Evolutionary conservation across 2,329 filamentous ascomycete species (phyloP).

Genomic region (Immersiporthe knoxdaviesiana): DNA sequence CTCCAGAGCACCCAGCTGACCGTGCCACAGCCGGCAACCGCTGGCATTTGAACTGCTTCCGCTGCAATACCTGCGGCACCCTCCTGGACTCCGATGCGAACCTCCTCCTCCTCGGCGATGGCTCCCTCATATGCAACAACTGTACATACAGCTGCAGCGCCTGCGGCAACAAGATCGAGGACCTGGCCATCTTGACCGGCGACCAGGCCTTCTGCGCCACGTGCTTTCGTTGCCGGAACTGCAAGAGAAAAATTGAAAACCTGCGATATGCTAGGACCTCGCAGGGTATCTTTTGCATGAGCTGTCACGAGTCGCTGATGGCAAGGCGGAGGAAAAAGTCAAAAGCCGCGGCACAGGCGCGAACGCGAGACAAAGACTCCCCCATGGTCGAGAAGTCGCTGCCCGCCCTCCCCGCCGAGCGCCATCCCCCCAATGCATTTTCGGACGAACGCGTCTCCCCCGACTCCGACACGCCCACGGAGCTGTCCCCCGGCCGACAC

Average conservation of each 20-base stretch:
- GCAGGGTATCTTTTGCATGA: slow-evolving; percentile 99
- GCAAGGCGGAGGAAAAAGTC: slow-evolving; percentile 86
- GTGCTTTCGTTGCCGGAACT: slow-evolving; percentile 96
- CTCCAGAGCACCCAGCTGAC: slow-evolving; percentile 32
- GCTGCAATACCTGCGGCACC: slow-evolving; percentile 93
- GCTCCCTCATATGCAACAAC: slow-evolving; percentile 98
- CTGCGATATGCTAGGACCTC: slow-evolving; percentile 95
- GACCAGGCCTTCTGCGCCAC: slow-evolving; percentile 98
- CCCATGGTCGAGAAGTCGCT: slow-evolving; percentile 87
- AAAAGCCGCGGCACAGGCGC: slow-evolving; percentile 66
- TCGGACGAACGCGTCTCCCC: slow-evolving; percentile 61
- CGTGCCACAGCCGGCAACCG: slow-evolving; percentile 75
- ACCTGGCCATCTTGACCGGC: slow-evolving; percentile 93
- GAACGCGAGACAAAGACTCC: slow-evolving; percentile 66
- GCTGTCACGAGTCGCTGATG: slow-evolving; percentile 96
- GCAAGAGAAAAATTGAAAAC: slow-evolving; percentile 98
- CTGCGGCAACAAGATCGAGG: slow-evolving; percentile 97
- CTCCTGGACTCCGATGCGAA: slow-evolving; percentile 98
- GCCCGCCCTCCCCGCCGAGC: slow-evolving; percentile 83
- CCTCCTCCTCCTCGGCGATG: slow-evolving; percentile 93
- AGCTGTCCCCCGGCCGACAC: slow-evolving; percentile 64
- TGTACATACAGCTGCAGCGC: slow-evolving; percentile 99
- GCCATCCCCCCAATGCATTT: slow-evolving; percentile 65
- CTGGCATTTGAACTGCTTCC: slow-evolving; percentile 99
- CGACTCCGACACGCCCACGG: slow-evolving; percentile 69